Evolutionary conservation across 2,329 filamentous ascomycete genomes (phyloP), one percentile per base, ranked within the genome.

Genomic region (Zalaria sp.): DNA sequence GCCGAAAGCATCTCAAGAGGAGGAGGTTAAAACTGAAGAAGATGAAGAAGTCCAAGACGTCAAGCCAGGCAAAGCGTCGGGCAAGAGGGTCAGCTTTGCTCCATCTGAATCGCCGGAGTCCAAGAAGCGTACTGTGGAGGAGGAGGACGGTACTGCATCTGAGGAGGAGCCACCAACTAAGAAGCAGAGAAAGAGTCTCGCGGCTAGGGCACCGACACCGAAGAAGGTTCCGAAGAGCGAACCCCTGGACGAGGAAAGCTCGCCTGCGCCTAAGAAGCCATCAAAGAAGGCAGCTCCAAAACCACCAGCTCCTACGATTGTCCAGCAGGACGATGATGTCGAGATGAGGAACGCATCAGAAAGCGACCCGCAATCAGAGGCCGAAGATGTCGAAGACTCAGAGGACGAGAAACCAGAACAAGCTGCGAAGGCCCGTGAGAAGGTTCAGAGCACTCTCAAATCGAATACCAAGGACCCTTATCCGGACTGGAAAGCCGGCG

Each of bases 401-500:
- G 76, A 77, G 43, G 70, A 75, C 9, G 71, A 83, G 53, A 84
- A 84, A 55, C 78, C 85, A 2, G 77, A 81, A 49, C 61, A 79
- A 37, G 77, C 77, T 39, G 79, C 77, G 35, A 88, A 93, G 61
- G 79, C 78, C 37, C 78, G 84, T 36, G 76, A 89, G 59, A 84
- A 85, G 59, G 75, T 89, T 7, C 87, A 94, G 58, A 77, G 77
- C 5, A 83, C 80, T 38, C 65, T 94, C 44, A 79, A 79, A 55
- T 67, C 74, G 11, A 75, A 72, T 40, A 68, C 63, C 34, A 82
- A 86, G 49, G 83, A 93, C 53, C 79, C 83, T n/a, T 96, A 89
- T 61, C 88, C 88, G 1, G 89, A 98, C 61, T 98, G 91, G 91
- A 83, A 86, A 58, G 67, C 82, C 37, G 88, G 88, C 37, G 75